Conservation (phyloP, 1,284 basidiomycete genomes). For the Porogramme epimiltina region DNA sequence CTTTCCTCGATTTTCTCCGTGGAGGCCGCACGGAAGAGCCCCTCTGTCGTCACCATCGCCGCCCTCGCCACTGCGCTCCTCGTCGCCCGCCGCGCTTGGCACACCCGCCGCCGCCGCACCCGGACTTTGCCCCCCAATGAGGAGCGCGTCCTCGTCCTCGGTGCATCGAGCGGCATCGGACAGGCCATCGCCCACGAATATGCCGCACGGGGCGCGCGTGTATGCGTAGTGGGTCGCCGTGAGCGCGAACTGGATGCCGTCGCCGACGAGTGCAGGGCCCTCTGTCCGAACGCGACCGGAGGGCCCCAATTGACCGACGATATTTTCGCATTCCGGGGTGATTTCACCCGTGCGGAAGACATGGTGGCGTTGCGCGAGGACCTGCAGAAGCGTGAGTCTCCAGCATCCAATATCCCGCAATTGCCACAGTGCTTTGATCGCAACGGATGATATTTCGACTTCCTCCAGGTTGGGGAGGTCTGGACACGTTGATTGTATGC, state of each 20-base stretch:
- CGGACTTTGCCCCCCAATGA: conserved; percentile 19
- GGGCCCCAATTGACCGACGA: background rate
- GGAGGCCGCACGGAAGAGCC: background rate
- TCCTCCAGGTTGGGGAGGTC: conserved; percentile 75
- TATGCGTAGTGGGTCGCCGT: conserved; percentile 80
- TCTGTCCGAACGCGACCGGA: conserved; percentile 17
- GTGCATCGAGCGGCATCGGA: conserved; percentile 86
- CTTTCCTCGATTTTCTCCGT: background rate
- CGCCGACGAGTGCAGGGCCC: conserved; percentile 56
- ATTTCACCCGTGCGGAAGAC: conserved; percentile 70
- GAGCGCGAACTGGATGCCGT: conserved; percentile 60
- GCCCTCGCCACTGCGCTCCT: conserved; percentile 1
- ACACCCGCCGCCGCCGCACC: conserved; percentile 7
- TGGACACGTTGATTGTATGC: conserved; percentile 85
- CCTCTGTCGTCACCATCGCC: background rate
- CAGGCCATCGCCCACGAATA: conserved; percentile 74
- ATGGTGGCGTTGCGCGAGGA: conserved; percentile 63
- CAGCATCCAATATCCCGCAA: too few relatives aligned
- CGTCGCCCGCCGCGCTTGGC: conserved; percentile 10
- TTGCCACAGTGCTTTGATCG: too few relatives aligned
- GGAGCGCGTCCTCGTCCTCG: conserved; percentile 81
- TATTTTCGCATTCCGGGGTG: conserved; percentile 49
- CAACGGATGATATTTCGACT: too few relatives aligned
- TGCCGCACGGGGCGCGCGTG: conserved; percentile 69
- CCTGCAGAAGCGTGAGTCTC: conserved; percentile 57